Conservation (phyloP, 2,329 filamentous ascomycete species). For the Dactylellina drechsleri region DNA sequence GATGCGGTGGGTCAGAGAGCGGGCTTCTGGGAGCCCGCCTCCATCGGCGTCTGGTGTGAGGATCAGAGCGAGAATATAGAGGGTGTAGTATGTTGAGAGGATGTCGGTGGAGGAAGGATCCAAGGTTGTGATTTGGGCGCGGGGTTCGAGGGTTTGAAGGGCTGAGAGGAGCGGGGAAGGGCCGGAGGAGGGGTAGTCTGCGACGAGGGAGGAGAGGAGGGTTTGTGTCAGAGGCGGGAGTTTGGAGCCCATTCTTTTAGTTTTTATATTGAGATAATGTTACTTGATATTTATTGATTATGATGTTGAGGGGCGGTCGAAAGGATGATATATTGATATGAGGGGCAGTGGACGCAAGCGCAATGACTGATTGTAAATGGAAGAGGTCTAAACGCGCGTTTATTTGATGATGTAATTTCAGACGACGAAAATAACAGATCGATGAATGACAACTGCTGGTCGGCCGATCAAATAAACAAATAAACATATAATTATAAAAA, state of each 20-base stretch:
- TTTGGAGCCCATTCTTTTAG: slow-evolving; percentile 46
- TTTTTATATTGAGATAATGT: neutral
- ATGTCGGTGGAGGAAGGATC: slow-evolving; percentile 51
- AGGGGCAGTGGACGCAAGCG: neutral
- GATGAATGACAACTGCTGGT: too few relatives aligned
- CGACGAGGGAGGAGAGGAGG: slow-evolving; percentile 32
- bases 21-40: slow-evolving; percentile 56
- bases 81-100: slow-evolving; percentile 57
- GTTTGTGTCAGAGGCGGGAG: slow-evolving; percentile 25
- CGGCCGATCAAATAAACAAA: too few relatives aligned
- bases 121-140: slow-evolving; percentile 43
- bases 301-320: neutral
- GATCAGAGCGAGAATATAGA: slow-evolving; percentile 57
- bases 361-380: neutral
- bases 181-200: slow-evolving; percentile 21
- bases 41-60: slow-evolving; percentile 53
- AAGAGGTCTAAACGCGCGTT: too few relatives aligned
- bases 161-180: slow-evolving; percentile 30
- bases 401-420: too few relatives aligned
- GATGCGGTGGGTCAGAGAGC: slow-evolving; percentile 57
- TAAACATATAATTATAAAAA: too few relatives aligned
- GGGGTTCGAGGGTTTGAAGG: slow-evolving; percentile 43
- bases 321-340: neutral
- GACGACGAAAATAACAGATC: too few relatives aligned
- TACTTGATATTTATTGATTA: neutral